These are phyloP conservation scores for Petunia secreta DNA, from an alignment of 257 asterid genomes.

Conservation along the genomic window DNA sequence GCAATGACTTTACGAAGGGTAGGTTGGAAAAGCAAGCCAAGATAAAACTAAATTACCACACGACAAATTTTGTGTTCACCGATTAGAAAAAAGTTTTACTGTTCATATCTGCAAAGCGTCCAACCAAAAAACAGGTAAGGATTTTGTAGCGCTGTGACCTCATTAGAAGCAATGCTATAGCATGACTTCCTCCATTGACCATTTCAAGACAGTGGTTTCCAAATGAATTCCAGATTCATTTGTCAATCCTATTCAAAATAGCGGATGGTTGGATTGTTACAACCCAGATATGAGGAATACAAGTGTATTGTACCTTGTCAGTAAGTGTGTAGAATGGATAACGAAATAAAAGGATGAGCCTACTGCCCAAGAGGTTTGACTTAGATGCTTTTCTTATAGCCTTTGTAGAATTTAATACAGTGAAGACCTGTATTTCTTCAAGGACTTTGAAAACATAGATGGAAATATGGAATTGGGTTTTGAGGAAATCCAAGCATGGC, in stretches of 20 bases:
- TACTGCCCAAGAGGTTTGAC: not conserved
- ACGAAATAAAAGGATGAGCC: not conserved
- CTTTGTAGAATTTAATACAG: not conserved
- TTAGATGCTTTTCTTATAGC: not conserved
- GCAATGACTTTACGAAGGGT: not conserved
- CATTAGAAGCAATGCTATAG: constrained; percentile 1
- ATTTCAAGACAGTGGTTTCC: not conserved
- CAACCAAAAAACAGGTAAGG: not conserved
- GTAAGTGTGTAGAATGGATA: not conserved
- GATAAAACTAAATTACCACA: not conserved
- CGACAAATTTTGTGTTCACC: not conserved
- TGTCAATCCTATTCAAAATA: not conserved
- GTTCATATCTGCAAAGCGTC: not conserved
- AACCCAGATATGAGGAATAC: not conserved
- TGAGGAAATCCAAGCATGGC: not conserved
- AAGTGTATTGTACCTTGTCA: not conserved
- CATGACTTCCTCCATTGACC: not conserved
- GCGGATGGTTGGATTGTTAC: not conserved
- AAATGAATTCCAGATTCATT: not conserved
- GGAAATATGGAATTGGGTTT: not conserved
- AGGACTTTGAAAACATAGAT: not conserved
- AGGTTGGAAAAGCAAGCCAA: not conserved
- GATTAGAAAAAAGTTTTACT: not conserved
- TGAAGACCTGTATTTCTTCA: not conserved
- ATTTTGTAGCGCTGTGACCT: not conserved